Evolutionary conservation across 1,284 basidiomycete species (phyloP), one percentile per base, ranked within the genome.

Genomic region (Marasmius sp.): DNA sequence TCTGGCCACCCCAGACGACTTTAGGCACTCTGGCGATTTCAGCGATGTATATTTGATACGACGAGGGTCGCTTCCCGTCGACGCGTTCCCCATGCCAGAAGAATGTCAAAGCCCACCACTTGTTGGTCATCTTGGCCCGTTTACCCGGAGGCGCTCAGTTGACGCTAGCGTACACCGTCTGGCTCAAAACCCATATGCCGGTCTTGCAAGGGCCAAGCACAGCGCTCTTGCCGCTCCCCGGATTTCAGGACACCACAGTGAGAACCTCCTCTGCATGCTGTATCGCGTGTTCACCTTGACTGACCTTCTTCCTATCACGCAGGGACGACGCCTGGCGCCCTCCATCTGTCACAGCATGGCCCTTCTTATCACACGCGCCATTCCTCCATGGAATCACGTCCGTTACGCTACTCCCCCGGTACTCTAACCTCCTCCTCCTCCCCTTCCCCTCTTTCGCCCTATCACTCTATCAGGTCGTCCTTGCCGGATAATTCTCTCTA

Each of bases 91-190:
- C 51, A 70, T 68, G 48, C 66, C 53, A 16, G 63, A 71, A 5
- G 67, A 73, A 34, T 64, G 68, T 27, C 67, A 73, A 11, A 70
- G 71, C 54, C 70, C 74, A 48, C 68, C 70, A 1, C 61, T 69
- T 11, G 68, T 74, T 34, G 76, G 80, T 67, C 69, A 78, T 64
- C 74, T 80, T 64, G 77, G 79, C 67, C 75, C 75, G 49, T 73
- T 80, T 33, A 76, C 79, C 33, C 78, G 86, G 64, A 79, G 87
- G 50, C 76, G 82, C 62, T 87, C 85, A 14, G 81, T 89, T 65
- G 87, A 88, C 67, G 78, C 82, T 51, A 84, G 81, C 67, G 77
- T 86, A 50, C 80, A 82, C 65, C 81, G 86, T n/a, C 79, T 91
- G 20, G 78, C 81, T 34, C 73, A 73, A 33, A 87, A 90, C 64